phyloP scores from a whole-genome alignment of 768 basidiomycete species.

The Phaffia australis region DNA sequence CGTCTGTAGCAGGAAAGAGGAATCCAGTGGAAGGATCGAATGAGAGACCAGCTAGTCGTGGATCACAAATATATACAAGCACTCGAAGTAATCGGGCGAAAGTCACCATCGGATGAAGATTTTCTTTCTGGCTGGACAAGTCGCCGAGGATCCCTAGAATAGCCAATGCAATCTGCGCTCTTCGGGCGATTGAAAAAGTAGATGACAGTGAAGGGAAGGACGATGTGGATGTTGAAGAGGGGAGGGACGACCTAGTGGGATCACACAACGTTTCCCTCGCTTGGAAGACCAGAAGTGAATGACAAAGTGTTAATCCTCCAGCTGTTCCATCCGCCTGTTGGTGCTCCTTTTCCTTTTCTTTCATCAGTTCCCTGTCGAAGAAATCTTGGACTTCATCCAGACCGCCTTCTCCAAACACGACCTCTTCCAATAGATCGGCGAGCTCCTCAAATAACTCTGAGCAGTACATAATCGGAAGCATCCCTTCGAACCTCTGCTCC shows the following conservation, averaged over 20 bases:
- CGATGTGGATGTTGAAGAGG: conserved; percentile 70
- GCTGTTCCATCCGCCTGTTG: conserved; percentile 1
- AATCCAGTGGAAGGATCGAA: neutral
- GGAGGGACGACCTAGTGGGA: conserved; percentile 56
- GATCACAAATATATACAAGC: conserved; percentile 14
- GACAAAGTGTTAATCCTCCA: neutral
- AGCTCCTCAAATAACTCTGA: conserved; percentile 74
- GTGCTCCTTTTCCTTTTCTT: conserved; percentile 31
- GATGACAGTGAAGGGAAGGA: conserved; percentile 50
- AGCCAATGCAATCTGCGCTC: too few species aligned
- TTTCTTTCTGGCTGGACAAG: conserved; percentile 1
- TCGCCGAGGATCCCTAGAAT: too few species aligned
- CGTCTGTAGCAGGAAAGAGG: neutral
- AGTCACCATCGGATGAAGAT: neutral
- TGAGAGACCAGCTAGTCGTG: conserved; percentile 8
- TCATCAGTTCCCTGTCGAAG: conserved; percentile 32
- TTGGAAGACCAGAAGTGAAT: neutral
- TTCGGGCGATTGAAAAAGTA: too few species aligned
- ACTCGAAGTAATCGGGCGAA: neutral
- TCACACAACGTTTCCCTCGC: too few species aligned
- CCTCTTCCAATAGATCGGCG: conserved; percentile 73
- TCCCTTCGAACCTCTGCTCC: conserved; percentile 44
- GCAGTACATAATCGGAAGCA: conserved; percentile 64
- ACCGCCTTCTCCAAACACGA: conserved; percentile 49
- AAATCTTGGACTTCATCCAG: neutral